Percentiles rank a stretch among this genome's conserved stretches.
Conservation (phyloP, 352 stramenopile genomes). For the Plasmopara muralis region DNA sequence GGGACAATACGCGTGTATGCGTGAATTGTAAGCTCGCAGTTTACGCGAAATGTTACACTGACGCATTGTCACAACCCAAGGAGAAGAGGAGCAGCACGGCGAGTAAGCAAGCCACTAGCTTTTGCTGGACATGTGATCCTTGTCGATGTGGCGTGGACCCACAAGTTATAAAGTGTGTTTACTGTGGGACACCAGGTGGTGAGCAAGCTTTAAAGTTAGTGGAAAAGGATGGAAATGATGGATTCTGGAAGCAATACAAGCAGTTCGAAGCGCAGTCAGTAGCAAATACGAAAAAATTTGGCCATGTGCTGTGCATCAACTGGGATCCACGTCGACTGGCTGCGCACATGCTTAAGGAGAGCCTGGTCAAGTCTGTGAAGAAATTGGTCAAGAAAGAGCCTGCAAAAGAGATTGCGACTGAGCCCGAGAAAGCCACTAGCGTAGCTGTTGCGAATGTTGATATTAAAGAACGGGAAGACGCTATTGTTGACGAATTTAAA, state of each 20-base stretch:
- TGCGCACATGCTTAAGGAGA: conserved; percentile 19
- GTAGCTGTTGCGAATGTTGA: conserved; percentile 4
- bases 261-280: conserved; percentile 2
- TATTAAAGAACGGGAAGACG: conserved; percentile 6
- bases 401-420: conserved; percentile 10
- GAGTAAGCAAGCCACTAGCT: background rate
- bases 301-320: conserved; percentile 38
- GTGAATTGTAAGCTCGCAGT: conserved; percentile 24
- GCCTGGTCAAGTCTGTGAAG: conserved; percentile 14
- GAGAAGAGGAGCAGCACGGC: background rate
- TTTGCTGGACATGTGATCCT: conserved; percentile 38
- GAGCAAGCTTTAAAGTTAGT: conserved; percentile 25
- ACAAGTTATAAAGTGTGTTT: conserved; percentile 24
- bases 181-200: conserved; percentile 31
- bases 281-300: conserved; percentile 16
- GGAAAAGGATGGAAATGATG: conserved; percentile 13
- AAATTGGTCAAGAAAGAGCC: conserved; percentile 12
- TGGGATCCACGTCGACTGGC: conserved; percentile 40
- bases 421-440: background rate
- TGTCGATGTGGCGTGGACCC: conserved; percentile 22
- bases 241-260: conserved; percentile 16
- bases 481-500: conserved; percentile 6
- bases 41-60: conserved; percentile 32
- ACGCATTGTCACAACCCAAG: background rate
- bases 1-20: conserved; percentile 25